A percentile compares a stretch with the other conserved stretches of the same genome.
phyloP scores from a whole-genome alignment of 768 basidiomycete species.

The Lepiota brunneoincarnata region DNA sequence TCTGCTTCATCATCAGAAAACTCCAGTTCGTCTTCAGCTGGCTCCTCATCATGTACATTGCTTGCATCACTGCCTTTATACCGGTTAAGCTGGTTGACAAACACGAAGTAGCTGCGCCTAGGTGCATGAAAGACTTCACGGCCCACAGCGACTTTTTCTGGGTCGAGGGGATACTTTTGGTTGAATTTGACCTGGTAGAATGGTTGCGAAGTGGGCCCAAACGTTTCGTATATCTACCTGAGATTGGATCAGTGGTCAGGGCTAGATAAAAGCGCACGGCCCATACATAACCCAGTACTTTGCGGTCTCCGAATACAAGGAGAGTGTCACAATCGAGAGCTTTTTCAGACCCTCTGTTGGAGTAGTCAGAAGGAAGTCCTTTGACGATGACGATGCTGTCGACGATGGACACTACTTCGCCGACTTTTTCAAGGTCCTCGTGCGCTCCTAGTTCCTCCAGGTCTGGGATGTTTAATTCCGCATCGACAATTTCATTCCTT shows the following conservation, averaged over 20 bases:
- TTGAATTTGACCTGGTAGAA: conserved; percentile 87
- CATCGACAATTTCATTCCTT: conserved; percentile 67
- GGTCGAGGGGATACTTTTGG: conserved; percentile 58
- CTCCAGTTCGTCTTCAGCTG: conserved; percentile 84
- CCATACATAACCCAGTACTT: conserved; percentile 88
- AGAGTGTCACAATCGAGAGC: conserved; percentile 88
- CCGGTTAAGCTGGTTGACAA: conserved; percentile 64
- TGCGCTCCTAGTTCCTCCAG: conserved; percentile 58
- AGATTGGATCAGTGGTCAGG: conserved; percentile 15
- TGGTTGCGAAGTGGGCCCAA: conserved; percentile 89
- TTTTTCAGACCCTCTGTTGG: conserved; percentile 48
- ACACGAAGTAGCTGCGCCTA: conserved; percentile 78
- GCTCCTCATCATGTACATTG: conserved; percentile 93
- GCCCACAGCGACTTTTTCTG: conserved; percentile 48
- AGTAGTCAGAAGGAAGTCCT: conserved; percentile 46
- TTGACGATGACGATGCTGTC: conserved; percentile 72
- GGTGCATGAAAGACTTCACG: conserved; percentile 83
- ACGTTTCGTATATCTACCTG: conserved; percentile 86
- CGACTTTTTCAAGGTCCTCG: conserved; percentile 73
- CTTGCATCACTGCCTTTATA: conserved; percentile 91
- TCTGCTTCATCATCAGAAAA: conserved; percentile 97
- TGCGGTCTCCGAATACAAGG: conserved; percentile 85
- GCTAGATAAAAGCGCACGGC: neutral
- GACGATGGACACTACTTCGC: conserved; percentile 74
- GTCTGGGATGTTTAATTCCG: conserved; percentile 58